phyloP scores from a whole-genome alignment of 306 rosid species.

The Mimosa bimucronata region DNA sequence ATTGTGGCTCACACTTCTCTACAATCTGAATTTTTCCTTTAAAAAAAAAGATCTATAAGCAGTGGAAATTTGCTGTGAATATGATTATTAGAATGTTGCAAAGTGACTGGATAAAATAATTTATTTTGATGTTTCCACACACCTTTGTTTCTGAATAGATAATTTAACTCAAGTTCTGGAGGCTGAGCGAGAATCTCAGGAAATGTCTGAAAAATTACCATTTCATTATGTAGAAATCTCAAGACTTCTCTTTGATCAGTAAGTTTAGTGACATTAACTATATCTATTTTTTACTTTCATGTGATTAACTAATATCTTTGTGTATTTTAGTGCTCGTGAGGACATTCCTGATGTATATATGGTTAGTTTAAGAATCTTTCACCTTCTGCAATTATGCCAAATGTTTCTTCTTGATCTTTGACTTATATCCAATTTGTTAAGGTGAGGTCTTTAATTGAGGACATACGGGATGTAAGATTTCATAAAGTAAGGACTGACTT shows the following conservation, averaged over 20 bases:
- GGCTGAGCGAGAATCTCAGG: slow-evolving; percentile 86
- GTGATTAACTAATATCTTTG: slow-evolving; percentile 28
- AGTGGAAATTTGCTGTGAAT: slow-evolving; percentile 10
- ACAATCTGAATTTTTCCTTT: background rate
- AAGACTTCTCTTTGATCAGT: slow-evolving; percentile 79
- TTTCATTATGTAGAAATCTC: slow-evolving; percentile 96
- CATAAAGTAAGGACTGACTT: slow-evolving; percentile 90
- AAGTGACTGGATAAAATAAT: slow-evolving; percentile 5
- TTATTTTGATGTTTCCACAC: slow-evolving; percentile 24
- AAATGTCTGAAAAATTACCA: slow-evolving; percentile 81
- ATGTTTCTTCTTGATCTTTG: slow-evolving; percentile 31
- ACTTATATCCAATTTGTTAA: slow-evolving; percentile 37
- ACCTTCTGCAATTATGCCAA: slow-evolving; percentile 26
- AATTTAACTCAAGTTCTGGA: slow-evolving; percentile 87
- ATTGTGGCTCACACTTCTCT: background rate
- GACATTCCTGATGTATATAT: slow-evolving; percentile 76
- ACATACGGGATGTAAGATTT: slow-evolving; percentile 88
- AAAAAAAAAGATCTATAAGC: background rate
- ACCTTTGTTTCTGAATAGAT: slow-evolving; percentile 53
- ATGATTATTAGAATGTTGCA: slow-evolving; percentile 6
- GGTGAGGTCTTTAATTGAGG: slow-evolving; percentile 96
- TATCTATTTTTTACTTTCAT: slow-evolving; percentile 26
- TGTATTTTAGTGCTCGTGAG: slow-evolving; percentile 71
- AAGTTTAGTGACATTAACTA: slow-evolving; percentile 40
- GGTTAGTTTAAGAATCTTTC: slow-evolving; percentile 63